phyloP scores from a whole-genome alignment of 202 grass and related monocot genomes.

The Zoysia matrella region DNA sequence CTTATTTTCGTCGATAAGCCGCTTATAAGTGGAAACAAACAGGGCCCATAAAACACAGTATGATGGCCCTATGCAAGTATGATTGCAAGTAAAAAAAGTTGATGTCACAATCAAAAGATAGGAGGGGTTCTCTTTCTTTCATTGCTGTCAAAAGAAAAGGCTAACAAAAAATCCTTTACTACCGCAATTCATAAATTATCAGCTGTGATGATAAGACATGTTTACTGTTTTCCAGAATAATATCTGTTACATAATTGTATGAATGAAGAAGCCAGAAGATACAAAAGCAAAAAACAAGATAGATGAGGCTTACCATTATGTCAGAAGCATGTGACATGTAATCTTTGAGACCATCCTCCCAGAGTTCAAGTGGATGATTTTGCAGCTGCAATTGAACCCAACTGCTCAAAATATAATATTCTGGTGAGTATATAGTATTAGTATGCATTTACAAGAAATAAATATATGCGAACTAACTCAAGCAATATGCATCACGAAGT shows the following conservation, averaged over 20 bases:
- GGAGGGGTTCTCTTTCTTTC: too few species aligned
- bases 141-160: too few species aligned
- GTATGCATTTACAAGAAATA: slow-evolving; percentile 7
- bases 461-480: neutral
- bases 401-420: slow-evolving; percentile 54
- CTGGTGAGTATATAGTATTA: slow-evolving; percentile 14
- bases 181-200: neutral
- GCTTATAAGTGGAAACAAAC: too few species aligned
- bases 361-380: slow-evolving; percentile 84
- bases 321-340: slow-evolving; percentile 84
- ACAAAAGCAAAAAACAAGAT: neutral
- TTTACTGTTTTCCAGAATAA: neutral
- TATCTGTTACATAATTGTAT: neutral
- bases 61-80: neutral
- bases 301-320: slow-evolving; percentile 66
- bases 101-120: neutral
- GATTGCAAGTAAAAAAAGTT: slow-evolving; percentile 6
- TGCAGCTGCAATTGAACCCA: slow-evolving; percentile 92
- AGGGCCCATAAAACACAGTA: neutral
- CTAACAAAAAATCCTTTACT: too few species aligned
- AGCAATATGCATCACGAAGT: neutral
- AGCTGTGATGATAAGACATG: neutral
- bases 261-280: neutral
- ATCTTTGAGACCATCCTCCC: slow-evolving; percentile 83
- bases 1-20: too few species aligned